Evolutionary conservation across 2,329 filamentous ascomycete species (phyloP).

Genomic region (Dothistroma septosporum): DNA sequence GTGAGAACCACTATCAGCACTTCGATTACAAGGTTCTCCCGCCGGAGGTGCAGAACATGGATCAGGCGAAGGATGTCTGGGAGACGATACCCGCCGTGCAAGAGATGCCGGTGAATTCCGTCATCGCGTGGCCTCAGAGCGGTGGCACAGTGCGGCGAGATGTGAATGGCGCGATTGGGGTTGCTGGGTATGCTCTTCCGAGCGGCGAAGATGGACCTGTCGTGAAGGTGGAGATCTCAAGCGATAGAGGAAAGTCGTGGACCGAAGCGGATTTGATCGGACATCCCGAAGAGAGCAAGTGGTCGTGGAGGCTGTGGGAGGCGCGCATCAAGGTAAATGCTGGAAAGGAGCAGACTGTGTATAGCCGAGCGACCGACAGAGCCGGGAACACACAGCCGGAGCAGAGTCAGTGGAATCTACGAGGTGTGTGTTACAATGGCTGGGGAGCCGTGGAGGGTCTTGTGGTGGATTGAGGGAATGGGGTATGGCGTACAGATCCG

Average conservation of each 20-base stretch:
- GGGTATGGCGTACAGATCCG: neutral
- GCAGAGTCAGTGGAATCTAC: slow-evolving; percentile 53
- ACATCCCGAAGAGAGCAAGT: slow-evolving; percentile 25
- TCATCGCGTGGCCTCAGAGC: slow-evolving; percentile 46
- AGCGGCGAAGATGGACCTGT: slow-evolving; percentile 52
- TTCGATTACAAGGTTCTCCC: slow-evolving; percentile 56
- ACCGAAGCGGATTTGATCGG: slow-evolving; percentile 43
- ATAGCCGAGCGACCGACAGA: slow-evolving; percentile 53
- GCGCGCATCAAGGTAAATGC: slow-evolving; percentile 41
- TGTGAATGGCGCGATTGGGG: slow-evolving; percentile 43
- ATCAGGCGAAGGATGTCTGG: slow-evolving; percentile 54
- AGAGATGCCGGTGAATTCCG: slow-evolving; percentile 38
- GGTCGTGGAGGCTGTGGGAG: slow-evolving; percentile 57
- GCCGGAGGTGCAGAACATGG: slow-evolving; percentile 46
- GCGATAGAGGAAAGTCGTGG: slow-evolving; percentile 49
- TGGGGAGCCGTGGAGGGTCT: slow-evolving; percentile 53
- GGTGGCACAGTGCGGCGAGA: slow-evolving; percentile 42
- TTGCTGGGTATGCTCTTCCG: slow-evolving; percentile 55
- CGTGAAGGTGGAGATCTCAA: slow-evolving; percentile 51
- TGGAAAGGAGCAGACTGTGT: slow-evolving; percentile 44
- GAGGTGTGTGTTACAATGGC: slow-evolving; percentile 58
- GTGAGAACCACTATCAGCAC: slow-evolving; percentile 54
- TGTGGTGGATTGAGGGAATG: slow-evolving; percentile 37
- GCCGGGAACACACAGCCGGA: slow-evolving; percentile 50
- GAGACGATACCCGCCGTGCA: slow-evolving; percentile 46